These are phyloP conservation scores for Serendipita sp. DNA, from an alignment of 768 basidiomycete genomes.

Conservation along the genomic window DNA sequence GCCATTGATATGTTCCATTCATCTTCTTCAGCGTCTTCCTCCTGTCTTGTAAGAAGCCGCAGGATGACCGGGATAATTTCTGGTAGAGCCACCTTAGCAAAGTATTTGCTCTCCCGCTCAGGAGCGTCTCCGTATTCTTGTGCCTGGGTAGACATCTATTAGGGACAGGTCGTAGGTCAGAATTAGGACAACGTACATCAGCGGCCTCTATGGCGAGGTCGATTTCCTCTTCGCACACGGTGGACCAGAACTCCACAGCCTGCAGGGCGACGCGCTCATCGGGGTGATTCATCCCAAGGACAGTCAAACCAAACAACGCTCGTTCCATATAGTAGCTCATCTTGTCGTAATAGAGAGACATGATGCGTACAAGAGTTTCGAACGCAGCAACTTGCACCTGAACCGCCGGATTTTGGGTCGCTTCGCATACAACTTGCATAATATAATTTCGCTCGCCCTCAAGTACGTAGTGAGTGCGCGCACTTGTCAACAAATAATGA, in stretches of 20 bases:
- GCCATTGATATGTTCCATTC: constrained; percentile 99
- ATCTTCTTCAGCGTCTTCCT: constrained; percentile 94
- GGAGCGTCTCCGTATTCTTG: constrained; percentile 78
- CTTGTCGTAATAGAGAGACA: constrained; percentile 97
- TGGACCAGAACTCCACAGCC: constrained; percentile 99
- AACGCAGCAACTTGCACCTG: constrained; percentile 91
- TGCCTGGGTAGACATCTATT: constrained; percentile 34
- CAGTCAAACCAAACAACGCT: constrained; percentile 94
- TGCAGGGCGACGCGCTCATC: constrained; percentile 89
- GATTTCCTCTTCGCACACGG: constrained; percentile 94
- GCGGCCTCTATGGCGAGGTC: constrained; percentile 82
- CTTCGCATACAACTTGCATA: constrained; percentile 99
- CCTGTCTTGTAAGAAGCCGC: constrained; percentile 75
- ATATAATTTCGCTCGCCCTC: constrained; percentile 99
- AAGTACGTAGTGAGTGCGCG: neutral
- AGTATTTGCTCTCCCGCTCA: constrained; percentile 73
- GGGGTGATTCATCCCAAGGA: constrained; percentile 88
- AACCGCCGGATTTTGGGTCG: constrained; percentile 70
- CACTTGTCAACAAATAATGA: constrained; percentile 1
- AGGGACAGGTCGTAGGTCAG: neutral
- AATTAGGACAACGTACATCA: constrained; percentile 38
- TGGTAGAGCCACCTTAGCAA: constrained; percentile 85
- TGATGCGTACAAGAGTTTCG: constrained; percentile 88
- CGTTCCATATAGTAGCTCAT: constrained; percentile 99
- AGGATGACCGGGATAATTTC: constrained; percentile 92